These are phyloP conservation scores for Xylaria curta DNA, from an alignment of 495 filamentous ascomycete species.

Conservation along the genomic window DNA sequence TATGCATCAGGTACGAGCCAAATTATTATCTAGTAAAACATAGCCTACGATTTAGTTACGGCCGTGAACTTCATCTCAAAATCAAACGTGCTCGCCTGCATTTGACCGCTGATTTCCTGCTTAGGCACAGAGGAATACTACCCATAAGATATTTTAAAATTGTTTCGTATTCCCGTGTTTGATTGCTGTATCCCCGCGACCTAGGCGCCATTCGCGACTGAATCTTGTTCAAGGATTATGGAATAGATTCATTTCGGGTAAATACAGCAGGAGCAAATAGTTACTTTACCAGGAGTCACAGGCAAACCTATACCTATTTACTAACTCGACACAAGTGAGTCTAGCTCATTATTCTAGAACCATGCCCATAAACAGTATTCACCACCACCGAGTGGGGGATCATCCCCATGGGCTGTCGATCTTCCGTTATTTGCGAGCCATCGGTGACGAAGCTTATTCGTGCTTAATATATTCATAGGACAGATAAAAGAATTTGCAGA, in stretches of 20 bases:
- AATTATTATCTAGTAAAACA: conserved; percentile 1
- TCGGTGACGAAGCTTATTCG: not conserved
- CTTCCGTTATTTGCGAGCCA: not conserved
- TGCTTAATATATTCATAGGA: not conserved
- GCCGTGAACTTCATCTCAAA: not conserved
- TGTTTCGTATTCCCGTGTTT: conserved; percentile 10
- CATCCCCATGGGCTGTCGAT: not conserved
- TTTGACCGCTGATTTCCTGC: not conserved
- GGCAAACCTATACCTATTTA: not conserved
- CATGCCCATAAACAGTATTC: not conserved
- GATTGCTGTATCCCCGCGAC: not conserved
- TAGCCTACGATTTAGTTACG: not conserved
- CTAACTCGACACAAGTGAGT: not conserved
- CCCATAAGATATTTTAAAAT: not conserved
- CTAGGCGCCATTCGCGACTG: not conserved
- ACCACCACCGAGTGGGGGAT: not conserved
- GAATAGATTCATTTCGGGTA: not conserved
- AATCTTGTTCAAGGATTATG: not conserved
- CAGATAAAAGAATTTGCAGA: not conserved
- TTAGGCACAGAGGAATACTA: not conserved
- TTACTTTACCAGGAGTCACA: not conserved
- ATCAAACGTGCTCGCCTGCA: not conserved
- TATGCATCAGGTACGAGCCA: not conserved
- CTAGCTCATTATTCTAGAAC: not conserved
- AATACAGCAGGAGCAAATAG: not conserved